phyloP scores from a whole-genome alignment of 2,329 filamentous ascomycete species.

The Aspergillus alliaceus region DNA sequence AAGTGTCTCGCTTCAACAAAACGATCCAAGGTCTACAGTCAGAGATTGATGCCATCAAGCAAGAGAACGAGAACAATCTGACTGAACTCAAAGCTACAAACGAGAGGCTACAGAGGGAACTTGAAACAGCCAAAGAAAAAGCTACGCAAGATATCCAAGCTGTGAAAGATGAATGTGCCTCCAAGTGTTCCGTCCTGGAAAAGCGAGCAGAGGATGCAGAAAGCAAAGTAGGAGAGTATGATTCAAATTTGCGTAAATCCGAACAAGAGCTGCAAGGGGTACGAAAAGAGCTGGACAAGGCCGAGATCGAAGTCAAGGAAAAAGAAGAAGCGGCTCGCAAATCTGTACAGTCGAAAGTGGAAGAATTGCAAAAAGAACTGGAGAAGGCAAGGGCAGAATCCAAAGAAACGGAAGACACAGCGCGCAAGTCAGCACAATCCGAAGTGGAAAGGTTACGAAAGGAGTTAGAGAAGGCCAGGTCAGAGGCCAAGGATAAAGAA shows the following conservation, averaged over 20 bases:
- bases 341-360: constrained; percentile 68
- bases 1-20: constrained; percentile 57
- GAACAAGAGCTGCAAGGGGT: constrained; percentile 57
- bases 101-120: constrained; percentile 54
- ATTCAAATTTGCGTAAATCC: constrained; percentile 41
- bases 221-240: constrained; percentile 25
- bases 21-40: constrained; percentile 59
- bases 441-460: constrained; percentile 53
- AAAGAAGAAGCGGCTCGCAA: constrained; percentile 50
- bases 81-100: constrained; percentile 58
- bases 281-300: constrained; percentile 30
- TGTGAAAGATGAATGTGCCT: constrained; percentile 52
- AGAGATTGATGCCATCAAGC: constrained; percentile 38
- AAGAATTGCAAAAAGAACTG: constrained; percentile 79
- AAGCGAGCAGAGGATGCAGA: constrained; percentile 49
- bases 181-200: constrained; percentile 48
- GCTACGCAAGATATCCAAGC: constrained; percentile 58
- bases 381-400: constrained; percentile 70
- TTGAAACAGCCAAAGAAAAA: constrained; percentile 50
- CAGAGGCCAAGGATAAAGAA: constrained; percentile 51
- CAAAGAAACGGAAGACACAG: constrained; percentile 73
- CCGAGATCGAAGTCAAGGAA: constrained; percentile 35
- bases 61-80: constrained; percentile 53
- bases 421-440: constrained; percentile 35
- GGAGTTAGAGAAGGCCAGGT: constrained; percentile 30